These are phyloP conservation scores for Chalciporus sphaerocephalus DNA, from an alignment of 768 basidiomycete genomes.

Conservation along the genomic window DNA sequence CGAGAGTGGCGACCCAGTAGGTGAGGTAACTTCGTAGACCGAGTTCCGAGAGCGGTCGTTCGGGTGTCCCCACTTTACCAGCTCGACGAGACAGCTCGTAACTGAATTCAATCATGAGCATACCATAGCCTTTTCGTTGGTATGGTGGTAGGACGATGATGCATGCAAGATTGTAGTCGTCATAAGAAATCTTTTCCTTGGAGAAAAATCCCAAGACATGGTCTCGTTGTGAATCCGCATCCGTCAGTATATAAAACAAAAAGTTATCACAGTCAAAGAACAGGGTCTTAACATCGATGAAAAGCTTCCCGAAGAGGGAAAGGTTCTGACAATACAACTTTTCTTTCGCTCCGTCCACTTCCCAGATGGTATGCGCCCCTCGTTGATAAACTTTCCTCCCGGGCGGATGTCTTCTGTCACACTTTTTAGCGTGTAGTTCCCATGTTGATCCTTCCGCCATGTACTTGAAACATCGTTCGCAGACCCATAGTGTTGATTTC, in stretches of 20 bases:
- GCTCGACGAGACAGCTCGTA: slow-evolving; percentile 85
- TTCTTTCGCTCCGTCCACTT: slow-evolving; percentile 84
- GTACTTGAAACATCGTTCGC: slow-evolving; percentile 96
- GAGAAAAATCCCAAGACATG: slow-evolving; percentile 75
- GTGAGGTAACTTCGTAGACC: slow-evolving; percentile 87
- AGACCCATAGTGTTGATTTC: slow-evolving; percentile 68
- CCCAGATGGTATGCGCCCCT: slow-evolving; percentile 89
- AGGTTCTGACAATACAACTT: slow-evolving; percentile 98
- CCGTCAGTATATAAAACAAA: slow-evolving; percentile 89
- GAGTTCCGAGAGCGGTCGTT: slow-evolving; percentile 90
- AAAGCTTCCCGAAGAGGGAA: slow-evolving; percentile 94
- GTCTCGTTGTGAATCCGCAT: slow-evolving; percentile 72
- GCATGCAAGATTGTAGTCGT: slow-evolving; percentile 95
- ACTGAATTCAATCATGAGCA: slow-evolving; percentile 97
- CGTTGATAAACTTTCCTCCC: slow-evolving; percentile 87
- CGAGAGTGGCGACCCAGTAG: slow-evolving; percentile 78
- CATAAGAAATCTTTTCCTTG: slow-evolving; percentile 91
- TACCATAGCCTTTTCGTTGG: slow-evolving; percentile 86
- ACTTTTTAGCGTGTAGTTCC: slow-evolving; percentile 68
- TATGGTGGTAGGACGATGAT: slow-evolving; percentile 94
- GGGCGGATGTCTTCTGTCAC: slow-evolving; percentile 69
- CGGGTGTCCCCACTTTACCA: slow-evolving; percentile 84
- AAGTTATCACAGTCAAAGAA: slow-evolving; percentile 91
- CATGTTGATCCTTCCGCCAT: slow-evolving; percentile 71
- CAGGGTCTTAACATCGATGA: slow-evolving; percentile 95